Conservation (phyloP, 495 filamentous ascomycete species). For the Penicillium coprophilum region DNA sequence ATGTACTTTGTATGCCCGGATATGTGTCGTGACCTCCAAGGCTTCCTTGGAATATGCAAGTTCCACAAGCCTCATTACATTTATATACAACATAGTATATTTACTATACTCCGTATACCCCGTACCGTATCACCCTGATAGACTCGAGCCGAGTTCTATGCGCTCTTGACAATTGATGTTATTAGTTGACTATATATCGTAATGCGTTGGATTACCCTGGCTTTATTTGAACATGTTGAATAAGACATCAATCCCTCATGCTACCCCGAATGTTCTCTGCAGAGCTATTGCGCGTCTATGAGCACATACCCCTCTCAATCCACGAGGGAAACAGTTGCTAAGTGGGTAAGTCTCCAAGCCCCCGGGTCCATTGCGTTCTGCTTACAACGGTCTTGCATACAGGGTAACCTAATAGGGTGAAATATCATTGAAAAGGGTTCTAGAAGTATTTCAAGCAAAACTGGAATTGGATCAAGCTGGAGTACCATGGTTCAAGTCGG, state of each 20-base stretch:
- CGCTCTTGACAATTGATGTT: background rate
- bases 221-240: background rate
- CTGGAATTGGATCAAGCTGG: background rate
- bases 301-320: background rate
- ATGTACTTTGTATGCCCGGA: background rate
- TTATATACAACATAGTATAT: too few relatives aligned
- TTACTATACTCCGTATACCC: too few relatives aligned
- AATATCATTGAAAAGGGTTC: background rate
- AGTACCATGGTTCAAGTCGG: background rate
- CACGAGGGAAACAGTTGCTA: background rate
- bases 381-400: conserved; percentile 10
- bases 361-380: background rate
- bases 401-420: background rate
- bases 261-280: background rate
- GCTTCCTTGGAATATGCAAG: background rate
- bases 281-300: background rate
- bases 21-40: background rate
- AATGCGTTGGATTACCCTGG: background rate
- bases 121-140: background rate
- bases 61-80: background rate
- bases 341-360: conserved; percentile 3
- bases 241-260: background rate
- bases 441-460: background rate
- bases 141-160: background rate
- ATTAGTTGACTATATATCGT: background rate